Conservation (phyloP, 1,284 basidiomycete genomes). For the Fomitiporia mediterranea region DNA sequence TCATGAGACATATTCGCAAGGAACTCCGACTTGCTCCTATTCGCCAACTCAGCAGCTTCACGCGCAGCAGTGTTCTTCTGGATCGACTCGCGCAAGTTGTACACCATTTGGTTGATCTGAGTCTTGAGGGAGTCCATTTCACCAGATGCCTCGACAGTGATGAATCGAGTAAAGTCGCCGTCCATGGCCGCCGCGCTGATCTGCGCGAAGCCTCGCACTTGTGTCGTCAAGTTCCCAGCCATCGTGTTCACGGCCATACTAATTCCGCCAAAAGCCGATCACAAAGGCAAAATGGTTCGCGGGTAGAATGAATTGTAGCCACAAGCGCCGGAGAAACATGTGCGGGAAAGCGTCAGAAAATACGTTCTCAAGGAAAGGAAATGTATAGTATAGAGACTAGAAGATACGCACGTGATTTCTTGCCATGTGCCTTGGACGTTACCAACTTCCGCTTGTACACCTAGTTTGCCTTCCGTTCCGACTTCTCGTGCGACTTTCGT, state of each 20-base stretch:
- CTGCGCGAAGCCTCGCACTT: slow-evolving; percentile 98
- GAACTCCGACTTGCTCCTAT: slow-evolving; percentile 97
- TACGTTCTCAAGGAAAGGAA: slow-evolving; percentile 22
- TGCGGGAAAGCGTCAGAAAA: background rate
- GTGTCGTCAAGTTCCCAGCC: slow-evolving; percentile 95
- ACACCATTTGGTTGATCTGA: slow-evolving; percentile 99
- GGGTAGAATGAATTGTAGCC: background rate
- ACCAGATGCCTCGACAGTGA: slow-evolving; percentile 97
- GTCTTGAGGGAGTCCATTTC: slow-evolving; percentile 99
- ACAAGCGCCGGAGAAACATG: background rate
- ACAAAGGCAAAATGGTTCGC: background rate
- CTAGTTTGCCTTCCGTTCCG: slow-evolving; percentile 94
- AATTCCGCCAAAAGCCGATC: slow-evolving; percentile 7
- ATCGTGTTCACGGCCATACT: slow-evolving; percentile 92
- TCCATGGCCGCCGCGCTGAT: slow-evolving; percentile 99
- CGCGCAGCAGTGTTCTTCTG: slow-evolving; percentile 99
- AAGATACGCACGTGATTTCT: slow-evolving; percentile 85
- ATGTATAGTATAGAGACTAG: background rate
- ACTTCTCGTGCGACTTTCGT: slow-evolving; percentile 95
- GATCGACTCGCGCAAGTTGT: slow-evolving; percentile 93
- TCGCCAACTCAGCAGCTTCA: slow-evolving; percentile 95
- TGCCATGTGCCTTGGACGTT: slow-evolving; percentile 98
- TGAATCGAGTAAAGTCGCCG: slow-evolving; percentile 98
- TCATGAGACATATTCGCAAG: slow-evolving; percentile 98
- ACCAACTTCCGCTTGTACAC: slow-evolving; percentile 96